Base-by-base conservation (phyloP, 108 stramenopile genomes). In the Cylindrotheca fusiformis region DNA sequence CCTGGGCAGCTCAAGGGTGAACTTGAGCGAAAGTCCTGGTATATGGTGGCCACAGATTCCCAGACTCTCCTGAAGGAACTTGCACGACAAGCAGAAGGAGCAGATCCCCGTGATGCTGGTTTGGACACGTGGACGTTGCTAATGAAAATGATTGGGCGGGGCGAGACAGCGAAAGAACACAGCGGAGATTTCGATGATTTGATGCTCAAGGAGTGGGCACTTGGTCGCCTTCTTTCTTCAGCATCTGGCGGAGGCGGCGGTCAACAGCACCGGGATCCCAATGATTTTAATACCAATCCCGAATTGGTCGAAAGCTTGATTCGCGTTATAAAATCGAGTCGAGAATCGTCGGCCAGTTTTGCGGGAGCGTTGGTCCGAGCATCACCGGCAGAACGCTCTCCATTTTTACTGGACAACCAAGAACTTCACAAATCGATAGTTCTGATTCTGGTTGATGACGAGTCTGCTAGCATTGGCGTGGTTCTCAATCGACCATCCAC, bases 121-220 rank as follows among this genome's bases (percentile, higher is more conserved):
- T 63, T 92, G 48, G 77, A 80, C 14, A 85, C 81, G 0, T 92
- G 91, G 91, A 71, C 71, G 20, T 44, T 75, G 31, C 74, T 92
- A 3, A 88, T 92, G 87, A 72, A 69, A 20, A 59, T 63, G 59
- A 71, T 79, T 30, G 69, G 69, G 6, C 31, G 62, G 27, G 47
- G 48, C 28, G 69, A 69, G 23, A 69, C 68, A 24, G 68, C 68
- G 25, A 32, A 54, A n/a, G 32, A 69, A 19, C 23, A 69, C 14
- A 36, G 41, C 26, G 68, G 58, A 32, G 68, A 65, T 46, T 95
- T 91, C 73, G 88, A 89, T 52, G 93, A 95, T 73, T 68, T 84
- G 44, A 90, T 95, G 86, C 71, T 95, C 58, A 91, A 91, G 32
- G 88, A 90, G 64, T 95, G 93, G 93, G 83, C 83, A 24, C 60